Evolutionary conservation across 108 stramenopile genomes (phyloP).

Genomic region (Pseudonitzschia delicatissima): DNA sequence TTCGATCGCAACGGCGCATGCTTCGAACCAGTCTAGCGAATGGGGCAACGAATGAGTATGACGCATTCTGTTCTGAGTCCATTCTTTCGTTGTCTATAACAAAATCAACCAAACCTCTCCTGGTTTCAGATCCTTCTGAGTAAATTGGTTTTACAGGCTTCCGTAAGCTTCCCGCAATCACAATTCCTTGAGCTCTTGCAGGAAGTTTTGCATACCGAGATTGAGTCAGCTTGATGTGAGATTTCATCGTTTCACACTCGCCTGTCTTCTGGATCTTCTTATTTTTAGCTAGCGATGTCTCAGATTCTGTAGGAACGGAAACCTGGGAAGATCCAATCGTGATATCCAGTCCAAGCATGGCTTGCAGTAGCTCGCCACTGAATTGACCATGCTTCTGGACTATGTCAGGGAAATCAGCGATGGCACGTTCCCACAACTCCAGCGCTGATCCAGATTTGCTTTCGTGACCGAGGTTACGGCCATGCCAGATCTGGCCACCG

Average conservation of each 20-base stretch:
- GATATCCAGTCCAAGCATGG: conserved; percentile 81
- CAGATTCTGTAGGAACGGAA: not conserved
- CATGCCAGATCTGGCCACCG: conserved; percentile 17
- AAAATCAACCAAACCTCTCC: conserved; percentile 25
- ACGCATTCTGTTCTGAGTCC: not conserved
- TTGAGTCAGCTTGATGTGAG: conserved; percentile 22
- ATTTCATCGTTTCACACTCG: not conserved
- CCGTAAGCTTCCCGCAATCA: conserved; percentile 41
- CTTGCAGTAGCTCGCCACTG: conserved; percentile 68
- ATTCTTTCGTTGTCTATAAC: conserved; percentile 33
- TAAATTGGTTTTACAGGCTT: conserved; percentile 30
- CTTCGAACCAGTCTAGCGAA: conserved; percentile 68
- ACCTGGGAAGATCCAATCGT: conserved; percentile 1
- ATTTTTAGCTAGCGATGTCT: not conserved
- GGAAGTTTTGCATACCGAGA: conserved; percentile 21
- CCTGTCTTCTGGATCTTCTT: not conserved
- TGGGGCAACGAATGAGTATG: conserved; percentile 46
- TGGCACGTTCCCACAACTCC: conserved; percentile 75
- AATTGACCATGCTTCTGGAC: conserved; percentile 75
- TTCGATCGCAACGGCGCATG: conserved; percentile 82
- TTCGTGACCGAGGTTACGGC: conserved; percentile 3
- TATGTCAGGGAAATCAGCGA: conserved; percentile 65
- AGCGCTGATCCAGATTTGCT: conserved; percentile 38
- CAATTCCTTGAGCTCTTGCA: conserved; percentile 34
- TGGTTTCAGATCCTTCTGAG: not conserved